These are phyloP conservation scores for Artomyces pyxidatus DNA, from an alignment of 768 basidiomycete species.

Conservation along the genomic window DNA sequence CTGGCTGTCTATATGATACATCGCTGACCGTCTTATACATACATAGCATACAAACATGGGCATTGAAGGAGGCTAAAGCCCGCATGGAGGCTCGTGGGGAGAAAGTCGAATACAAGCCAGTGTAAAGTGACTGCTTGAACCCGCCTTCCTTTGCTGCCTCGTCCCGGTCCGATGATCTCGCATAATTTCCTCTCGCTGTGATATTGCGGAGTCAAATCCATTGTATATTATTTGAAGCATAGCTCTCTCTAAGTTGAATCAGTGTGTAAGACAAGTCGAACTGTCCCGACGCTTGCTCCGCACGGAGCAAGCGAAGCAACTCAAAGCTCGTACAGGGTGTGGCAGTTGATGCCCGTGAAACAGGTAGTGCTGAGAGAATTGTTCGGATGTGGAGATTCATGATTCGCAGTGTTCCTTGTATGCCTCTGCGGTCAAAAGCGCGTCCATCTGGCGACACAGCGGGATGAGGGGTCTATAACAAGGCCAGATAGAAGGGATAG, in stretches of 20 bases:
- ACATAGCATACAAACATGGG: slow-evolving; percentile 85
- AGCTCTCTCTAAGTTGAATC: background rate
- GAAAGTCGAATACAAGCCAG: slow-evolving; percentile 60
- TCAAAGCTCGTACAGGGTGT: too few relatives aligned
- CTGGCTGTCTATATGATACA: background rate
- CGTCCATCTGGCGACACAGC: slow-evolving; percentile 43
- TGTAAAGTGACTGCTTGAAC: background rate
- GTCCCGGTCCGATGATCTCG: too few relatives aligned
- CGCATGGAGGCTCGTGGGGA: slow-evolving; percentile 93
- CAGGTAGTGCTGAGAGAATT: too few relatives aligned
- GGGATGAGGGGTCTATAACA: background rate
- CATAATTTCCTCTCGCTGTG: too few relatives aligned
- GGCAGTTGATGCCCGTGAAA: slow-evolving; percentile 1
- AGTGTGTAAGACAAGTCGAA: background rate
- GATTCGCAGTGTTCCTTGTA: slow-evolving; percentile 58
- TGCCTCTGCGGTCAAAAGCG: slow-evolving; percentile 63
- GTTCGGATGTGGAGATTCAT: too few relatives aligned
- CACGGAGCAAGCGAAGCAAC: too few relatives aligned
- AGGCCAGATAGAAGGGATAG: background rate
- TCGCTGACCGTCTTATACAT: background rate
- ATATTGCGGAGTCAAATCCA: too few relatives aligned
- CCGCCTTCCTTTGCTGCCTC: background rate
- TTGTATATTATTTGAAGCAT: too few relatives aligned
- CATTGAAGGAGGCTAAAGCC: slow-evolving; percentile 78
- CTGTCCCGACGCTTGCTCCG: background rate